phyloP scores from a whole-genome alignment of 2,329 filamentous ascomycete genomes.

The Nemania abortiva region DNA sequence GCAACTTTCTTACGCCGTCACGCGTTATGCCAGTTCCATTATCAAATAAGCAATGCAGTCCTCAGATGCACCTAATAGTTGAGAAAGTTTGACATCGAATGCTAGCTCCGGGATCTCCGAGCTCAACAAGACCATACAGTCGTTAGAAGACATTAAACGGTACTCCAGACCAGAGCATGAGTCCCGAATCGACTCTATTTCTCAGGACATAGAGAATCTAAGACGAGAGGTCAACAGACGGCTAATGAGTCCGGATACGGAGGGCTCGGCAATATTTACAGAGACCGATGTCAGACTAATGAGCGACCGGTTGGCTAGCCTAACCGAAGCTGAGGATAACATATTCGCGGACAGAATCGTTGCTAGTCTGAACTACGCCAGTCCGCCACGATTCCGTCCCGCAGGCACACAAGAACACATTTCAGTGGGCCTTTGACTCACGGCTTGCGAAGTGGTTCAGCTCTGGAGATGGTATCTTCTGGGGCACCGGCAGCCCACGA shows the following conservation, averaged over 20 bases:
- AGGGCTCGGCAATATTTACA: background rate
- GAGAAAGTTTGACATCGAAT: background rate
- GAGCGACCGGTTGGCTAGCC: background rate
- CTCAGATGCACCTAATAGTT: background rate
- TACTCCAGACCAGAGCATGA: background rate
- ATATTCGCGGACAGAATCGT: constrained; percentile 1
- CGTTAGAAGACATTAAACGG: background rate
- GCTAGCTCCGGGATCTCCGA: background rate
- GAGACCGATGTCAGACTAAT: background rate
- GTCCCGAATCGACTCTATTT: constrained; percentile 4
- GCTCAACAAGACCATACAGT: background rate
- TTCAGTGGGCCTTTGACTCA: constrained; percentile 21
- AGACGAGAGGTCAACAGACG: background rate
- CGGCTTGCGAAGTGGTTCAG: background rate
- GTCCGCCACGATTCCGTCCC: constrained; percentile 1
- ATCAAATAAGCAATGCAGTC: background rate
- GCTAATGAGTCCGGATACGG: background rate
- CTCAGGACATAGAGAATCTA: background rate
- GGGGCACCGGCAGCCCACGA: background rate
- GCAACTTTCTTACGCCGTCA: background rate
- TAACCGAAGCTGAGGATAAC: background rate
- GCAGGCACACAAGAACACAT: constrained; percentile 15
- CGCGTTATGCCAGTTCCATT: background rate
- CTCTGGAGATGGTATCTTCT: constrained; percentile 5
- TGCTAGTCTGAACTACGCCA: constrained; percentile 14